phyloP scores from a whole-genome alignment of 139 green algal species.

The Edaphochlamys debaryana region DNA sequence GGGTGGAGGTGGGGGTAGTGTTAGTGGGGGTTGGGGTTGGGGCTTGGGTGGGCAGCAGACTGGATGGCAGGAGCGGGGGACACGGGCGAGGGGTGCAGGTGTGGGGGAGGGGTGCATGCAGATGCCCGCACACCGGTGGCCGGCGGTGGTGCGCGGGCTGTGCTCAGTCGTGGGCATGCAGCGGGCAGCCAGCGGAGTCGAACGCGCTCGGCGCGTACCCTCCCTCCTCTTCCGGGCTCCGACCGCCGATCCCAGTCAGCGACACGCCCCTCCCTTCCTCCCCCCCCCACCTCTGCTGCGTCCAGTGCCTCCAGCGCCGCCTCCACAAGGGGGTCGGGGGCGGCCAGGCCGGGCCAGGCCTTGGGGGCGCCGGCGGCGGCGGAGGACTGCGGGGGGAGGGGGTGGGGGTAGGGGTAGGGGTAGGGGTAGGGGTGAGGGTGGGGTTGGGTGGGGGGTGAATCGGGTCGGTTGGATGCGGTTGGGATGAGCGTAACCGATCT shows the following conservation, averaged over 20 bases:
- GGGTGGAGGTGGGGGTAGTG: background rate
- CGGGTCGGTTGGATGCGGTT: too few relatives aligned
- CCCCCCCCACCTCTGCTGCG: background rate
- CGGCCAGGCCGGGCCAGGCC: constrained; percentile 7
- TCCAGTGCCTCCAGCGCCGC: background rate
- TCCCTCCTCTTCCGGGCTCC: background rate
- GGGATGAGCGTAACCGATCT: too few relatives aligned
- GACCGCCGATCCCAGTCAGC: background rate
- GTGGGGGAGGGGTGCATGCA: too few relatives aligned
- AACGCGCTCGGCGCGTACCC: background rate
- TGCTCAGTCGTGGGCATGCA: too few relatives aligned
- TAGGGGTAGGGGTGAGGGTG: background rate
- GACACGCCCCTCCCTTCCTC: too few relatives aligned
- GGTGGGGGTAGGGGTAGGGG: background rate
- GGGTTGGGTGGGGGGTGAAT: too few relatives aligned
- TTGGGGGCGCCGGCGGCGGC: background rate
- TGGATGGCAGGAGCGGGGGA: too few relatives aligned
- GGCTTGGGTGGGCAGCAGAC: too few relatives aligned
- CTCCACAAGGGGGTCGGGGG: background rate
- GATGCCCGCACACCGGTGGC: too few relatives aligned
- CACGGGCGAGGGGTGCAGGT: too few relatives aligned
- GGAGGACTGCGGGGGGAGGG: background rate
- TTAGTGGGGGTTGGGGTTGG: background rate
- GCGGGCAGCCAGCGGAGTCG: too few relatives aligned
- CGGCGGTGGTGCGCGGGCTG: too few relatives aligned